Evolutionary conservation across 2,329 filamentous ascomycete species (phyloP).

Genomic region (Sclerotinia spermophila): DNA sequence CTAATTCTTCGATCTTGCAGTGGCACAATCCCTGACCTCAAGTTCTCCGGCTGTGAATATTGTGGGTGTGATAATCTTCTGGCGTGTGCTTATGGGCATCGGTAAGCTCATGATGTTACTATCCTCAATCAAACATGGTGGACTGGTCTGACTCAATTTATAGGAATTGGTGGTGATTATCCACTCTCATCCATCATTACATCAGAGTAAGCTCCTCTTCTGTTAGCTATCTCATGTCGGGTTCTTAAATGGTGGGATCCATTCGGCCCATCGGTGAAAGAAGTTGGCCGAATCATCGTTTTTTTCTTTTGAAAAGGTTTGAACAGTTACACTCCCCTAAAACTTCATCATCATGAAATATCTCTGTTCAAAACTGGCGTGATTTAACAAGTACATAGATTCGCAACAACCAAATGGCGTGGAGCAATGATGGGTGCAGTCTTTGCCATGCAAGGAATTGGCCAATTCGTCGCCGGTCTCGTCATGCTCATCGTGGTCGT

Average conservation of each 20-base stretch:
- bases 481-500: constrained; percentile 71
- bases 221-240: not conserved
- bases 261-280: not conserved
- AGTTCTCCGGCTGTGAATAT: constrained; percentile 58
- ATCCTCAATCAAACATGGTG: not conserved
- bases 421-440: constrained; percentile 85
- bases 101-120: constrained; percentile 26
- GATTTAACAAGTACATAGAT: constrained; percentile 39
- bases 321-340: too few relatives aligned
- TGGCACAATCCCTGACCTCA: constrained; percentile 65
- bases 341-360: not conserved
- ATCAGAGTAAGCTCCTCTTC: constrained; percentile 51
- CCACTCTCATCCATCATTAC: constrained; percentile 81
- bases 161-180: constrained; percentile 75
- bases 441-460: constrained; percentile 84
- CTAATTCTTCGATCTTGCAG: not conserved
- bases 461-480: constrained; percentile 73
- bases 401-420: constrained; percentile 79
- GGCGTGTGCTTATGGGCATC: constrained; percentile 67
- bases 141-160: constrained; percentile 36
- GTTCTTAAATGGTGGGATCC: not conserved
- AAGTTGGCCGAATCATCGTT: not conserved
- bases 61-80: constrained; percentile 69
- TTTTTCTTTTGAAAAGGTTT: not conserved
- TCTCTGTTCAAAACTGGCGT: too few relatives aligned